A percentile compares a stretch with the other conserved stretches of the same genome.
phyloP scores from a whole-genome alignment of 139 green algal genomes.

The Chlamydomonas sp. region DNA sequence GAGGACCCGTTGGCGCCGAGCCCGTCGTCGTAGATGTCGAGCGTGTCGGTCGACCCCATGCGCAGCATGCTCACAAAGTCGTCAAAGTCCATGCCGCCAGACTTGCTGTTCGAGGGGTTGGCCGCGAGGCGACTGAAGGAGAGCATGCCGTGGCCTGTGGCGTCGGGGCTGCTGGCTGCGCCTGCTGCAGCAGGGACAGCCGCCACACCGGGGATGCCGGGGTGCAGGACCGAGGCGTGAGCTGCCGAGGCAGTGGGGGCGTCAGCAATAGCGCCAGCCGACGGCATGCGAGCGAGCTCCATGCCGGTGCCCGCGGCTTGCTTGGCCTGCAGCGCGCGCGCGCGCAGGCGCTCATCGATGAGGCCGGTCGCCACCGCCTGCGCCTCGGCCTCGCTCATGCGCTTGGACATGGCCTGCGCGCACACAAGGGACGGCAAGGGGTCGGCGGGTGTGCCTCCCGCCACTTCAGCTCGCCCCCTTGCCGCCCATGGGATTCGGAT shows the following conservation, averaged over 20 bases:
- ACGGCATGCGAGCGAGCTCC: no score
- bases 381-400: no score
- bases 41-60: conserved; percentile 28
- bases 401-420: no score
- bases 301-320: no score
- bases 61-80: conserved; percentile 29
- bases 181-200: conserved; percentile 19
- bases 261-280: no score
- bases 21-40: conserved; percentile 45
- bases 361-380: no score
- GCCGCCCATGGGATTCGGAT: no score
- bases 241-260: not conserved
- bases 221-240: conserved; percentile 16
- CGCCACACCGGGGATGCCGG: conserved; percentile 28
- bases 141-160: not conserved
- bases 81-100: conserved; percentile 34
- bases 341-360: no score
- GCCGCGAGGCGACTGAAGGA: not conserved
- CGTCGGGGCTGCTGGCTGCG: conserved; percentile 15
- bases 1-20: conserved; percentile 14
- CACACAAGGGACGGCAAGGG: no score
- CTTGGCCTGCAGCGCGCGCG: no score
- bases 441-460: no score
- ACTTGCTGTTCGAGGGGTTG: not conserved
- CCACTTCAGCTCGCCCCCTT: no score